Evolutionary conservation across 2,329 filamentous ascomycete species (phyloP).

Genomic region (Fusarium hainanense): DNA sequence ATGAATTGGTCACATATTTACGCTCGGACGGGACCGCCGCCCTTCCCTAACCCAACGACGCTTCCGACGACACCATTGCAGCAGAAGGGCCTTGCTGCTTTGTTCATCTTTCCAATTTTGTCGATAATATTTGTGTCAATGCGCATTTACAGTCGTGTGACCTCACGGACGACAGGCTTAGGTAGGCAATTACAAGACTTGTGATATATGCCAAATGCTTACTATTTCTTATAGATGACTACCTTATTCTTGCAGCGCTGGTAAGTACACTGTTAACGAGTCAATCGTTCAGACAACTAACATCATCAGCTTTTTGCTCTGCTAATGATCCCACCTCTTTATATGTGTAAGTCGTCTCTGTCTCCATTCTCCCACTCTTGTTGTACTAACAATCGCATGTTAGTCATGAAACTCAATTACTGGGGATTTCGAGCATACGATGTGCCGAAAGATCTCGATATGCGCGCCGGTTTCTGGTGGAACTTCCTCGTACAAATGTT

Average conservation of each 20-base stretch:
- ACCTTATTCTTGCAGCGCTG: constrained; percentile 23
- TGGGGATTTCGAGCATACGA: constrained; percentile 45
- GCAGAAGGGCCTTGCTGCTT: constrained; percentile 44
- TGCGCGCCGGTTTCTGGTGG: constrained; percentile 46
- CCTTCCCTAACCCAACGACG: constrained; percentile 42
- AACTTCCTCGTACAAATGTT: constrained; percentile 55
- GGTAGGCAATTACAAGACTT: constrained; percentile 4
- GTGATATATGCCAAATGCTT: background rate
- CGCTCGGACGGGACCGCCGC: constrained; percentile 28
- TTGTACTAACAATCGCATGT: accelerated
- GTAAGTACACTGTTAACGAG: background rate
- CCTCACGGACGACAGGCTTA: constrained; percentile 44
- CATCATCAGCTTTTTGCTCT: constrained; percentile 25
- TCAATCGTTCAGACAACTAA: background rate
- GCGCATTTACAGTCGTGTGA: constrained; percentile 46
- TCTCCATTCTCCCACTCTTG: accelerated
- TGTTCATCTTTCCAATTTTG: constrained; percentile 49
- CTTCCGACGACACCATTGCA: constrained; percentile 51
- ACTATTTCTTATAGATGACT: constrained; percentile 19
- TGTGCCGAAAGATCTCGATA: constrained; percentile 38
- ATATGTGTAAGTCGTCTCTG: constrained; percentile 23
- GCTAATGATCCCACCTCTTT: constrained; percentile 31
- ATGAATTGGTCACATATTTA: constrained; percentile 23
- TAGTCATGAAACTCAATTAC: constrained; percentile 50
- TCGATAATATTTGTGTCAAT: constrained; percentile 44